Evolutionary conservation across 805 yeast species (phyloP).

Genomic region (Kodamaea nitidulidarum): DNA sequence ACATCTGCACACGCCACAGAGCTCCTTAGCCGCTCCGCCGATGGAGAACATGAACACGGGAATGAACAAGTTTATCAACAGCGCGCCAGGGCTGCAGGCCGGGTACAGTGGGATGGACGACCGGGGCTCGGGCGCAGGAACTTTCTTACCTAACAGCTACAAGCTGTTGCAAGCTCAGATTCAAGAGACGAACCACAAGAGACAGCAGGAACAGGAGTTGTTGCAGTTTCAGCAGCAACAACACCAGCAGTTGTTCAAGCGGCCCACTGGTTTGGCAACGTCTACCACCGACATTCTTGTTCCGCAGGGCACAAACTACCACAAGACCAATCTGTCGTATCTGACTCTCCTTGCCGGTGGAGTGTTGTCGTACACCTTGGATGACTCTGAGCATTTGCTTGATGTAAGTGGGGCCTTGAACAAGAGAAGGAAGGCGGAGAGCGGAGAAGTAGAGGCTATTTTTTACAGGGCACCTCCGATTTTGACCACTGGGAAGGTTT

Average conservation of each 20-base stretch:
- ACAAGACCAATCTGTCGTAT: slow-evolving; percentile 31
- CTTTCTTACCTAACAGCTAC: slow-evolving; percentile 14
- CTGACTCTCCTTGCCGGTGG: slow-evolving; percentile 39
- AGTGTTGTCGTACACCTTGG: slow-evolving; percentile 30
- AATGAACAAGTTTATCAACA: slow-evolving; percentile 7
- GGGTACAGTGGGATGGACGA: neutral
- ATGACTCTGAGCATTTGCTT: slow-evolving; percentile 14
- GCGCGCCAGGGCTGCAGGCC: too few relatives aligned
- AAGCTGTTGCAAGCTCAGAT: slow-evolving; percentile 16
- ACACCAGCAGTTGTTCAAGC: slow-evolving; percentile 13
- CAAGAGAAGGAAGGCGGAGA: slow-evolving; percentile 20
- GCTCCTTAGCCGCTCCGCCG: slow-evolving; percentile 1
- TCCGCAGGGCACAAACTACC: slow-evolving; percentile 18
- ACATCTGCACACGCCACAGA: slow-evolving; percentile 4
- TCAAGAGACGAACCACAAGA: slow-evolving; percentile 15
- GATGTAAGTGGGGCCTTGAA: slow-evolving; percentile 21
- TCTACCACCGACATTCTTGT: slow-evolving; percentile 11
- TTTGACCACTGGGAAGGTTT: slow-evolving; percentile 25
- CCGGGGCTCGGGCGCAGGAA: slow-evolving; percentile 3
- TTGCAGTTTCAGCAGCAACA: slow-evolving; percentile 17
- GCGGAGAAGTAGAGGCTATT: slow-evolving; percentile 28
- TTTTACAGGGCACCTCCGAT: slow-evolving; percentile 73
- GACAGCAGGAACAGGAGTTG: slow-evolving; percentile 13
- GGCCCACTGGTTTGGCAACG: slow-evolving; percentile 11
- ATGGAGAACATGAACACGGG: slow-evolving; percentile 5